A percentile compares a stretch with the other conserved stretches of the same genome.
Conservation (phyloP, 495 filamentous ascomycete species). For the Acidiella bohemica region DNA sequence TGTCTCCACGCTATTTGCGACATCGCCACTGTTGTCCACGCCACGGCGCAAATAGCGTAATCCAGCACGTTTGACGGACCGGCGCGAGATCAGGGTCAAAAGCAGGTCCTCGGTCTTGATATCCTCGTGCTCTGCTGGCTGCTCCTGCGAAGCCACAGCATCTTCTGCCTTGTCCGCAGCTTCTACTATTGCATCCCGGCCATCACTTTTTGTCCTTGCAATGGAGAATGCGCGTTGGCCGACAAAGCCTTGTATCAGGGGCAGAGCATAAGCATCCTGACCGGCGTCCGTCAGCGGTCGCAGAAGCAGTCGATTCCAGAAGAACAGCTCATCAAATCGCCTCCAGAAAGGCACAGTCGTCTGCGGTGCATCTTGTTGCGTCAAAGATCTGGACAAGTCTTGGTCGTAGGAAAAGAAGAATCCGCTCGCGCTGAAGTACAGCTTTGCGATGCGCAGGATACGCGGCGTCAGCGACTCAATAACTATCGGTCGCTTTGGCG, state of each 20-base stretch:
- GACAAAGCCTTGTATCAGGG: constrained; percentile 88
- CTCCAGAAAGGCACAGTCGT: constrained; percentile 49
- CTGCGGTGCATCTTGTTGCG: constrained; percentile 30
- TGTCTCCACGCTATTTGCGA: constrained; percentile 85
- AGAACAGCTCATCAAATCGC: constrained; percentile 64
- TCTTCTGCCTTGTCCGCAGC: constrained; percentile 16
- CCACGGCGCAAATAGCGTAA: constrained; percentile 85
- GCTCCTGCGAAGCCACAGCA: constrained; percentile 6
- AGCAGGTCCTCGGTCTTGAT: constrained; percentile 37
- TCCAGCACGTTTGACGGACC: constrained; percentile 71
- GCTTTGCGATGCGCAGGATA: constrained; percentile 63
- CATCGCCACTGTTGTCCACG: constrained; percentile 72
- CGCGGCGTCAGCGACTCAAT: constrained; percentile 58
- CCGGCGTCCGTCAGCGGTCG: constrained; percentile 58
- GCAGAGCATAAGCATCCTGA: constrained; percentile 54
- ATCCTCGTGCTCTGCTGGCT: constrained; percentile 2
- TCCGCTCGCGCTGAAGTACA: constrained; percentile 62
- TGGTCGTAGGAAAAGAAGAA: constrained; percentile 91
- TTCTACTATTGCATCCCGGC: constrained; percentile 22
- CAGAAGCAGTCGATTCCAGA: constrained; percentile 77
- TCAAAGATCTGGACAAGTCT: constrained; percentile 63
- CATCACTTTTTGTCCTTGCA: constrained; percentile 24
- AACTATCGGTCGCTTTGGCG: constrained; percentile 24
- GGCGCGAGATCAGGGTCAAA: constrained; percentile 74
- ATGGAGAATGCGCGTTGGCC: constrained; percentile 71